Evolutionary conservation across 129 eudicot genomes (phyloP).

Genomic region (Chrysanthemum makinoi): DNA sequence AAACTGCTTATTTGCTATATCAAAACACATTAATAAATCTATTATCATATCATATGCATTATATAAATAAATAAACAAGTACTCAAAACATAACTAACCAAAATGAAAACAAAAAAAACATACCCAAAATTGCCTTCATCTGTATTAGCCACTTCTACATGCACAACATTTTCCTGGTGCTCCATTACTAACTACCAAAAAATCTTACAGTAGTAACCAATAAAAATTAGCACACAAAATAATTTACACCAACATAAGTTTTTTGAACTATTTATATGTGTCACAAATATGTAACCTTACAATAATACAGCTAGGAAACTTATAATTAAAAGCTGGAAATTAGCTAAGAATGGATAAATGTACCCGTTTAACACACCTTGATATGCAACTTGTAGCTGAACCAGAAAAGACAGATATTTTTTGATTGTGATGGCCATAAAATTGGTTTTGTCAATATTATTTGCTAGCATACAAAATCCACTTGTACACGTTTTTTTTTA

Average conservation of each 20-base stretch:
- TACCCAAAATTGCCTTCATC: constrained; percentile 41
- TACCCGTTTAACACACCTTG: not conserved
- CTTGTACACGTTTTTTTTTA: too few relatives aligned
- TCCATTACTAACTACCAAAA: constrained; percentile 9
- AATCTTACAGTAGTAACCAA: too few relatives aligned
- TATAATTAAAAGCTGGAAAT: not conserved
- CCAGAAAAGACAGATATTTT: too few relatives aligned
- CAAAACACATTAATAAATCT: not conserved
- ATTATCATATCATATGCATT: not conserved
- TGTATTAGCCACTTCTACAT: constrained; percentile 12
- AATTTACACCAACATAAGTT: not conserved
- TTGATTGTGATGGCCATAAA: too few relatives aligned
- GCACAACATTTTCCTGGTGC: constrained; percentile 17
- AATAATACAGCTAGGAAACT: constrained; percentile 9
- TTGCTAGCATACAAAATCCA: too few relatives aligned
- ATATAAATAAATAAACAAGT: not conserved
- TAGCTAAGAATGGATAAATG: not conserved
- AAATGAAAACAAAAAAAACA: constrained; percentile 23
- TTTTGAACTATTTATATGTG: constrained; percentile 2
- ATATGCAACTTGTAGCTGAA: too few relatives aligned
- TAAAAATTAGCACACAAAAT: constrained; percentile 3
- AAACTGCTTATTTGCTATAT: not conserved
- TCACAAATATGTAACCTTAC: not conserved
- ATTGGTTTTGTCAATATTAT: too few relatives aligned
- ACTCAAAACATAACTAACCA: constrained; percentile 12